Evolutionary conservation across 2,329 filamentous ascomycete genomes (phyloP).

Genomic region (Neofusicoccum sp.): DNA sequence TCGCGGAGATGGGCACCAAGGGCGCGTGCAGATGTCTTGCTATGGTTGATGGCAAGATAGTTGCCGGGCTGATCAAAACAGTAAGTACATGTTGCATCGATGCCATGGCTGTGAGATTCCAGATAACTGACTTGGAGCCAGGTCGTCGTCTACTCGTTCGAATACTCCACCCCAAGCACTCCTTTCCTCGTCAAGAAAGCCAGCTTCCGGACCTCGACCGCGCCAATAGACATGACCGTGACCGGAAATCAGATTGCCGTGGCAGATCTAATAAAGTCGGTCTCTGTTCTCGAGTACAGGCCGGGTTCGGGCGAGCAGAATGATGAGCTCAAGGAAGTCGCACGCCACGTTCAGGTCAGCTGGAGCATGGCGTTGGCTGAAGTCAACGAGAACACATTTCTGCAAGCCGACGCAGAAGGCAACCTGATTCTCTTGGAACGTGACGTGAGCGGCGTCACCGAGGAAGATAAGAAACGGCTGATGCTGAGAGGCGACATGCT

Average conservation of each 20-base stretch:
- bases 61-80: conserved; percentile 87
- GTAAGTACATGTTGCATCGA: conserved; percentile 43
- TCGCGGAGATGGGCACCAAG: conserved; percentile 68
- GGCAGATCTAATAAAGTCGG: conserved; percentile 90
- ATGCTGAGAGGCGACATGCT: conserved; percentile 77
- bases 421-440: conserved; percentile 79
- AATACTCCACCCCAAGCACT: conserved; percentile 52
- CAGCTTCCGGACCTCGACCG: conserved; percentile 76
- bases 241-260: conserved; percentile 75
- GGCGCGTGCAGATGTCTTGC: conserved; percentile 79
- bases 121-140: conserved; percentile 25
- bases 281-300: conserved; percentile 72
- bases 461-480: conserved; percentile 69
- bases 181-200: conserved; percentile 66
- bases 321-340: conserved; percentile 68
- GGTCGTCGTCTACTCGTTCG: conserved; percentile 60
- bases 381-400: conserved; percentile 70
- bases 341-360: conserved; percentile 74
- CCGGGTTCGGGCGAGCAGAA: conserved; percentile 53
- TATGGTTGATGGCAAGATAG: conserved; percentile 69
- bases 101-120: no score
- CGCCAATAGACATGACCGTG: conserved; percentile 77
- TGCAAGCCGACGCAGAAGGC: conserved; percentile 82
- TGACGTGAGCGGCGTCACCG: conserved; percentile 69
- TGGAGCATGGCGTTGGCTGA: conserved; percentile 80